These are phyloP conservation scores for Shiraia sp. DNA, from an alignment of 2,329 filamentous ascomycete species.

Conservation along the genomic window DNA sequence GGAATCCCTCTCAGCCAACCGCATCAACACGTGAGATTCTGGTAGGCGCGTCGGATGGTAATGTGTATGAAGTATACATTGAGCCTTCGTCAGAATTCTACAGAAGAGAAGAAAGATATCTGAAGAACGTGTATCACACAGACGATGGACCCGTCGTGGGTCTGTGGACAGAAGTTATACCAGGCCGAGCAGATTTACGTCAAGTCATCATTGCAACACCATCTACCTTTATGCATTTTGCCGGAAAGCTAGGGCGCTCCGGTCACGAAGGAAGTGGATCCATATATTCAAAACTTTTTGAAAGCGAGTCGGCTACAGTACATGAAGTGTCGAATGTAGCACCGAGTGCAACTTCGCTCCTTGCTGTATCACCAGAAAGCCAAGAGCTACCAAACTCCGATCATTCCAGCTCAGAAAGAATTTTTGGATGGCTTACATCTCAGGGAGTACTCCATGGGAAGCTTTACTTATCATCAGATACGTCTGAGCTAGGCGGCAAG, in stretches of 20 bases:
- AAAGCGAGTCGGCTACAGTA: slow-evolving; percentile 76
- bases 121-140: slow-evolving; percentile 81
- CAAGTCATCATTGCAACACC: slow-evolving; percentile 81
- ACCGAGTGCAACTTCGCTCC: slow-evolving; percentile 62
- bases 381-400: slow-evolving; percentile 56
- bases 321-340: slow-evolving; percentile 71
- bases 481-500: slow-evolving; percentile 69
- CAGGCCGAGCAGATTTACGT: slow-evolving; percentile 70
- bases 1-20: slow-evolving; percentile 91
- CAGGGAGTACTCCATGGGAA: slow-evolving; percentile 89
- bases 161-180: slow-evolving; percentile 77
- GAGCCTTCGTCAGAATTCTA: slow-evolving; percentile 96
- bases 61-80: slow-evolving; percentile 92
- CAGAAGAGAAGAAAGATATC: slow-evolving; percentile 88
- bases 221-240: slow-evolving; percentile 76
- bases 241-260: slow-evolving; percentile 73
- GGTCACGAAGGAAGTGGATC: slow-evolving; percentile 79
- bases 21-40: slow-evolving; percentile 94
- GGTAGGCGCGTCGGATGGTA: slow-evolving; percentile 88
- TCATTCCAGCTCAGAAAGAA: slow-evolving; percentile 65
- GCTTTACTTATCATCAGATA: slow-evolving; percentile 65
- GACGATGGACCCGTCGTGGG: slow-evolving; percentile 84
- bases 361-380: slow-evolving; percentile 77
- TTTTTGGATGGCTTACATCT: slow-evolving; percentile 88
- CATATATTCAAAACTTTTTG: slow-evolving; percentile 86